Base-by-base conservation (phyloP, 768 basidiomycete species). In the Kwoniella sp. region DNA sequence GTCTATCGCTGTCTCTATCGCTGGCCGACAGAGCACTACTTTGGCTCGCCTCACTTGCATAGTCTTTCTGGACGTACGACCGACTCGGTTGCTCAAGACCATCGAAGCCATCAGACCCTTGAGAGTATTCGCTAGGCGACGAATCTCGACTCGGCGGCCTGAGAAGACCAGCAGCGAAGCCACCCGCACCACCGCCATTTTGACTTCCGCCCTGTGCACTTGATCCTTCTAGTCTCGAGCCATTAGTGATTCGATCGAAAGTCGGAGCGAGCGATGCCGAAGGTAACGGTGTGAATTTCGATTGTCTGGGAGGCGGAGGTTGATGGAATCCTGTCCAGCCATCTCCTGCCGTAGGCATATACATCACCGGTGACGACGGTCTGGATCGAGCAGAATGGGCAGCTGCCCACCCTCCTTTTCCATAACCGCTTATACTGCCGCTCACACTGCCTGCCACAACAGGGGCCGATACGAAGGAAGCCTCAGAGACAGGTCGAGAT, bases 391-490 rank as follows among this genome's bases (percentile, higher is more conserved):
- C 29, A 17, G 58, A 40, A 29, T 53, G 27, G 8, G 74, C 72
- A 2, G 70, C 72, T 27, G 75, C 75, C 75, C 75, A 77, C 37
- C 75, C 75, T n/a, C 75, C 75, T 51, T 72, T 74, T 7, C 75
- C 75, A 26, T 62, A 68, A 8, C 74, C 72, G 46, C 69, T 67
- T 4, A 48, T 68, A 26, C 63, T 60, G 22, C 61, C 64, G 19
- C 62, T 37, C 25, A 73, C 37, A 50, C 69, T 71, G 7, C 68
- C 69, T 52, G 68, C 73, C 1, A 44, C n/a, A 26, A 46, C 56
- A 21, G 71, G 65, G 30, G 65, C 63, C n/a, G 58, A 71, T 3
- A 63, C 67, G 29, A 61, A 68, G 1, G 68, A 69, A 7, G 53
- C 59, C 29, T 73, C 74, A 10, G 71, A 65, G 15, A 30, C n/a